Evolutionary conservation across 192 early-diverging fungal genomes (phyloP).

Genomic region (Pecoramyces ruminantium): DNA sequence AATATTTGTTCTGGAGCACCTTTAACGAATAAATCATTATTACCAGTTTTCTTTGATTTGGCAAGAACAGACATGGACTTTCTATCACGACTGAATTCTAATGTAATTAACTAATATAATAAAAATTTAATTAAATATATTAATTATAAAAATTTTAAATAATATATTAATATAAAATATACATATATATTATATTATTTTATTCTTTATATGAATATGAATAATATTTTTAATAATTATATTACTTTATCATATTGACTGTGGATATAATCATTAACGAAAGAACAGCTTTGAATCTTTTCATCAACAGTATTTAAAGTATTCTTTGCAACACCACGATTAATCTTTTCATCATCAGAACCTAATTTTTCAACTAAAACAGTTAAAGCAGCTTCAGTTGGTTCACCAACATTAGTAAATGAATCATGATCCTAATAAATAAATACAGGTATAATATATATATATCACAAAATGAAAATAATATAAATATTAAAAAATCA

Average conservation of each 20-base stretch:
- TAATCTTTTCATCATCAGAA: constrained; percentile 43
- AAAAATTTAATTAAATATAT: neutral
- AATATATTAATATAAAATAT: constrained; percentile 8
- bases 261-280: constrained; percentile 56
- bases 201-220: neutral
- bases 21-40: constrained; percentile 57
- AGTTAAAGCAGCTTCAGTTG: constrained; percentile 92
- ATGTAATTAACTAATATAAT: constrained; percentile 16
- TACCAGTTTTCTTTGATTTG: neutral
- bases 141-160: neutral
- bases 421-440: constrained; percentile 11
- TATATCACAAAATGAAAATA: neutral
- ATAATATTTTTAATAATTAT: neutral
- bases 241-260: constrained; percentile 30
- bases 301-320: constrained; percentile 19
- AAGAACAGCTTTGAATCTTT: constrained; percentile 34
- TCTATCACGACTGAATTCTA: constrained; percentile 93
- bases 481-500: neutral
- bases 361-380: constrained; percentile 87
- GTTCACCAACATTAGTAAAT: constrained; percentile 80
- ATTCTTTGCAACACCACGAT: too few species aligned
- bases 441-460: too few species aligned
- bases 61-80: constrained; percentile 96
- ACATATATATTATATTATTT: constrained; percentile 9
- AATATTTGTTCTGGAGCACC: constrained; percentile 88